Conservation (phyloP, 2,329 filamentous ascomycete species). For the Diaporthe amygdali region DNA sequence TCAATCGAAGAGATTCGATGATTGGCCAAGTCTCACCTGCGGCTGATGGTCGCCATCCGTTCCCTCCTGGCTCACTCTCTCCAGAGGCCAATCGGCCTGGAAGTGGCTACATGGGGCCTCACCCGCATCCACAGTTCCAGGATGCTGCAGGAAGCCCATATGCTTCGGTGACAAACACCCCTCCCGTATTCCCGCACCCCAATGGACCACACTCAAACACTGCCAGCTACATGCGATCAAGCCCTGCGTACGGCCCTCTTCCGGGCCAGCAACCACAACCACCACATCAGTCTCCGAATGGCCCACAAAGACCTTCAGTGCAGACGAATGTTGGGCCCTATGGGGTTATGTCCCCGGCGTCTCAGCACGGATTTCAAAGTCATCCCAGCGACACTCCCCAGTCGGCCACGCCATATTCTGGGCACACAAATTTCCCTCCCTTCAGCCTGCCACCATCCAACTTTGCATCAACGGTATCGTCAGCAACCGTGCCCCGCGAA, state of each 20-base stretch:
- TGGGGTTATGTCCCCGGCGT: slow-evolving; percentile 57
- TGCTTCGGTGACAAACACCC: slow-evolving; percentile 50
- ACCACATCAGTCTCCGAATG: slow-evolving; percentile 46
- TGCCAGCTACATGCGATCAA: slow-evolving; percentile 51
- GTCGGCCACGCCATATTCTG: slow-evolving; percentile 54
- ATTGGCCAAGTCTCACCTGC: slow-evolving; percentile 55
- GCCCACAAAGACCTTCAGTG: slow-evolving; percentile 49
- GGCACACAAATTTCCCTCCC: slow-evolving; percentile 65
- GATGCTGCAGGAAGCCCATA: slow-evolving; percentile 51
- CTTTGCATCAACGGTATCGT: slow-evolving; percentile 49
- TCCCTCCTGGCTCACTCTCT: slow-evolving; percentile 49
- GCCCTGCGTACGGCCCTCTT: slow-evolving; percentile 39
- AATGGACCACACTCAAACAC: slow-evolving; percentile 41
- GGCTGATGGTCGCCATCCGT: slow-evolving; percentile 46
- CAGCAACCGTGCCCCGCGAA: slow-evolving; percentile 40
- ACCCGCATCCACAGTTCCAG: slow-evolving; percentile 52
- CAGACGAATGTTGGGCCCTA: slow-evolving; percentile 56
- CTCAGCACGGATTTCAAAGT: slow-evolving; percentile 54
- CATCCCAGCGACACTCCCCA: slow-evolving; percentile 52
- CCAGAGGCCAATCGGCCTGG: slow-evolving; percentile 53
- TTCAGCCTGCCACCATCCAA: slow-evolving; percentile 69
- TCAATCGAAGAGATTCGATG: slow-evolving; percentile 75
- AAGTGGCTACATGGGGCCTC: slow-evolving; percentile 45
- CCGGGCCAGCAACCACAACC: slow-evolving; percentile 36
- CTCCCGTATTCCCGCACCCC: slow-evolving; percentile 40